phyloP scores from a whole-genome alignment of 352 stramenopile genomes.

The Blastocystis hominis region DNA sequence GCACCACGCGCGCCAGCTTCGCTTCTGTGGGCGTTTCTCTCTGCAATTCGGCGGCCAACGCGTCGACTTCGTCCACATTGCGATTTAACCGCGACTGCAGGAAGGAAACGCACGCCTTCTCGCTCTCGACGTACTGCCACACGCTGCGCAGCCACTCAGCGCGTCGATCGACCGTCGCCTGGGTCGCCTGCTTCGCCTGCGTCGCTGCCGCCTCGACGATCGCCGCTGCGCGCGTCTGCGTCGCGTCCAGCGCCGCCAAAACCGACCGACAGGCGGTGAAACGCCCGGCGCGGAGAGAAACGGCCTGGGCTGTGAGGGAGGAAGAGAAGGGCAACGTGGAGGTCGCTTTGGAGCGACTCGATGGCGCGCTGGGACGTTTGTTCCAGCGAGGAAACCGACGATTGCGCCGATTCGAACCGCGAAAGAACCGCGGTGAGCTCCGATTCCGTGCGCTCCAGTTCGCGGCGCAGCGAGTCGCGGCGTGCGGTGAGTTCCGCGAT shows the following conservation, averaged over 20 bases:
- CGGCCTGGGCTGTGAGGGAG: no score
- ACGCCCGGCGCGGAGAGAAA: neutral
- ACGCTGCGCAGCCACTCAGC: neutral
- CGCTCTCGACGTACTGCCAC: conserved; percentile 7
- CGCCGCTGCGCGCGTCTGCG: neutral
- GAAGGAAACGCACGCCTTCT: conserved; percentile 11
- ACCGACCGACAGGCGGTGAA: neutral
- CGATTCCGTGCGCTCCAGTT: neutral
- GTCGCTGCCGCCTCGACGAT: neutral
- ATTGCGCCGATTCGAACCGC: neutral
- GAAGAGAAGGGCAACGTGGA: no score
- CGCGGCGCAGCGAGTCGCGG: neutral
- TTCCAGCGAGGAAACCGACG: neutral
- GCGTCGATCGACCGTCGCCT: neutral
- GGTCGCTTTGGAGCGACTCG: no score
- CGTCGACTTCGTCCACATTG: neutral
- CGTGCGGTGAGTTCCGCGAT: neutral
- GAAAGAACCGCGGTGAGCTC: neutral
- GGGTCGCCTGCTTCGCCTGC: neutral
- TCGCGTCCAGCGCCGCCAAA: neutral
- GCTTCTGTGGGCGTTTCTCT: neutral
- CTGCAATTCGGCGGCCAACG: neutral
- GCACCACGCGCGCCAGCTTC: neutral
- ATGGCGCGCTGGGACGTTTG: no score
- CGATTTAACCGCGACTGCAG: neutral